Evolutionary conservation across 148 eudicot species (phyloP).

Genomic region (Cornus kousa): DNA sequence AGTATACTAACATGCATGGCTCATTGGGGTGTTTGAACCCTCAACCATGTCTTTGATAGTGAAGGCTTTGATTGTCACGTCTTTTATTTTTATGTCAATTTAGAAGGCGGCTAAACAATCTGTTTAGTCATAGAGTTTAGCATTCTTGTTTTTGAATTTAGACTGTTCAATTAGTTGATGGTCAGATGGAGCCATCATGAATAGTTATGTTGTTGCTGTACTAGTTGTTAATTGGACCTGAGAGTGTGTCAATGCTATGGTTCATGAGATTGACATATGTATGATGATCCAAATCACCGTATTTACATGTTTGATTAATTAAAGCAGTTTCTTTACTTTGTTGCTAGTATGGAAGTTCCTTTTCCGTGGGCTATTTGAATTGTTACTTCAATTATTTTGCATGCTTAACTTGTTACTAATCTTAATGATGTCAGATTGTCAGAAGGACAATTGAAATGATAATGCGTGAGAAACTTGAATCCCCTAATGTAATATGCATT

Average conservation of each 20-base stretch:
- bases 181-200: background rate
- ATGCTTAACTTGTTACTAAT: background rate
- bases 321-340: background rate
- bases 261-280: background rate
- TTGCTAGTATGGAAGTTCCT: background rate
- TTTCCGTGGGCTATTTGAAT: background rate
- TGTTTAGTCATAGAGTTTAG: too few relatives aligned
- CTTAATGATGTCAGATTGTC: conserved; percentile 55
- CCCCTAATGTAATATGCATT: conserved; percentile 57
- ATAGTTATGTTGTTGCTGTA: background rate
- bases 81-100: too few relatives aligned
- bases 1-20: too few relatives aligned
- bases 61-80: too few relatives aligned
- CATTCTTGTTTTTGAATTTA: background rate
- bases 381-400: background rate
- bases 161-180: background rate
- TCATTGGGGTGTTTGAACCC: too few relatives aligned
- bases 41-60: too few relatives aligned
- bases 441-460: conserved; percentile 46
- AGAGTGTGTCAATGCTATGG: background rate
- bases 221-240: background rate
- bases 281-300: background rate
- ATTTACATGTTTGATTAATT: background rate
- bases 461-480: conserved; percentile 22
- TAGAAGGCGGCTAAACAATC: too few relatives aligned